Evolutionary conservation across 148 eudicot species (phyloP).

Genomic region (Chenopodium formosanum): DNA sequence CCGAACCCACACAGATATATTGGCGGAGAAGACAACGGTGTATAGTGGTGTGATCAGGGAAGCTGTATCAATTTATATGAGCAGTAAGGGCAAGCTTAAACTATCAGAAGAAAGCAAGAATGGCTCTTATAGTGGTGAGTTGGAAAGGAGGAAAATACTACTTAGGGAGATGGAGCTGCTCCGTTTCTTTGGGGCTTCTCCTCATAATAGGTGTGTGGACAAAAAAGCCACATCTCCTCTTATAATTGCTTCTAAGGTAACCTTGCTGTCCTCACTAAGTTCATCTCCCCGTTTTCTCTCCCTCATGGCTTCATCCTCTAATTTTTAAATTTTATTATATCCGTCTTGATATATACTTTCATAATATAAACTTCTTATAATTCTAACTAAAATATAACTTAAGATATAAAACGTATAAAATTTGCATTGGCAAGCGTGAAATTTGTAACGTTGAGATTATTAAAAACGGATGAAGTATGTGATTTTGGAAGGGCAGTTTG

Average conservation of each 20-base stretch:
- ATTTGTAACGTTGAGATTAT: too few relatives aligned
- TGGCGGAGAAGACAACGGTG: constrained; percentile 30
- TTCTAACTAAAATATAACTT: too few relatives aligned
- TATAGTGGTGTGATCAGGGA: constrained; percentile 34
- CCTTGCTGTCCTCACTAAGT: not conserved
- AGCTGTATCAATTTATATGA: constrained; percentile 24
- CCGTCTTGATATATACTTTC: too few relatives aligned
- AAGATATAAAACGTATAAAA: too few relatives aligned
- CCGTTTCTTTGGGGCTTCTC: constrained; percentile 38
- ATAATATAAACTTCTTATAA: too few relatives aligned
- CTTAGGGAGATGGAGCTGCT: constrained; percentile 40
- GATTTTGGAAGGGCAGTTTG: too few relatives aligned
- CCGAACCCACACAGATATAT: constrained; percentile 25
- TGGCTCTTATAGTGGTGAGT: not conserved
- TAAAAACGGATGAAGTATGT: too few relatives aligned
- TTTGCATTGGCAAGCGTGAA: too few relatives aligned
- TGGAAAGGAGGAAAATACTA: constrained; percentile 28
- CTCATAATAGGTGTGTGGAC: constrained; percentile 6
- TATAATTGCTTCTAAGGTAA: constrained; percentile 36
- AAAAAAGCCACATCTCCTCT: constrained; percentile 33
- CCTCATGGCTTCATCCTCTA: too few relatives aligned
- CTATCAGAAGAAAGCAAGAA: constrained; percentile 5
- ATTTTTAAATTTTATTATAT: too few relatives aligned
- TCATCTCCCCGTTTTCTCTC: too few relatives aligned
- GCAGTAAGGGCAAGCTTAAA: not conserved